Evolutionary conservation across 2,329 filamentous ascomycete species (phyloP).

Genomic region (Herpotrichia juniperi): DNA sequence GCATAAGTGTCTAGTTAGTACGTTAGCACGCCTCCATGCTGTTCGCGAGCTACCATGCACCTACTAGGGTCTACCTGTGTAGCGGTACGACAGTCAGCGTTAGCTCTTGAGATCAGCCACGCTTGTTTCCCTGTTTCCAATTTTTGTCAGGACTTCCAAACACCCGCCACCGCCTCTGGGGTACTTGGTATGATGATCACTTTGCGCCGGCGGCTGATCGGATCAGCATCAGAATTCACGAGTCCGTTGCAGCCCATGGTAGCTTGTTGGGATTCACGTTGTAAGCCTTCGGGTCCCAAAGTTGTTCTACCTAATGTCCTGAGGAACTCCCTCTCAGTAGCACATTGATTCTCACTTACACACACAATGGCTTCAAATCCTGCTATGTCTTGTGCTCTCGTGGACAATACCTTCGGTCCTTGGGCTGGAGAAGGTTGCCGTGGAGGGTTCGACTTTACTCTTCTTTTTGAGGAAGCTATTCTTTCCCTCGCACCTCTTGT

Average conservation of each 20-base stretch:
- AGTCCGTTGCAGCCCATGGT: constrained; percentile 13
- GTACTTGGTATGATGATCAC: constrained; percentile 18
- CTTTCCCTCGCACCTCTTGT: constrained; percentile 39
- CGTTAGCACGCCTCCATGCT: background rate
- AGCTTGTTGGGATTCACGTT: constrained; percentile 15
- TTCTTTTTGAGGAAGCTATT: constrained; percentile 44
- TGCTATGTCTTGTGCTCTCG: constrained; percentile 20
- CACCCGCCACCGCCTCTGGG: constrained; percentile 24
- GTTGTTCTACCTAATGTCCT: constrained; percentile 26
- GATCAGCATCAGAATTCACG: constrained; percentile 15
- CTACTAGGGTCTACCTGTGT: background rate
- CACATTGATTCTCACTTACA: constrained; percentile 23
- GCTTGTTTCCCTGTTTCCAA: constrained; percentile 17
- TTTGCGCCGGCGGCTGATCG: constrained; percentile 28
- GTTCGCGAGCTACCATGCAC: background rate
- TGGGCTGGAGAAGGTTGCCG: constrained; percentile 37
- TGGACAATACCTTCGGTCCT: constrained; percentile 42
- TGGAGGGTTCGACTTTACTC: constrained; percentile 47
- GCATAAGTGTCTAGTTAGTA: background rate
- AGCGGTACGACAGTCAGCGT: background rate
- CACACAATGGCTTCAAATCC: constrained; percentile 28
- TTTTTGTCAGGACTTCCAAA: constrained; percentile 13
- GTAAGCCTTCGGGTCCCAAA: constrained; percentile 20
- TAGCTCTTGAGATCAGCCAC: constrained; percentile 12
- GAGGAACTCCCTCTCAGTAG: constrained; percentile 20